Percentiles rank a stretch among this genome's conserved stretches.
Conservation (phyloP, 108 stramenopile species). For the Asterionellopsis glacialis region DNA sequence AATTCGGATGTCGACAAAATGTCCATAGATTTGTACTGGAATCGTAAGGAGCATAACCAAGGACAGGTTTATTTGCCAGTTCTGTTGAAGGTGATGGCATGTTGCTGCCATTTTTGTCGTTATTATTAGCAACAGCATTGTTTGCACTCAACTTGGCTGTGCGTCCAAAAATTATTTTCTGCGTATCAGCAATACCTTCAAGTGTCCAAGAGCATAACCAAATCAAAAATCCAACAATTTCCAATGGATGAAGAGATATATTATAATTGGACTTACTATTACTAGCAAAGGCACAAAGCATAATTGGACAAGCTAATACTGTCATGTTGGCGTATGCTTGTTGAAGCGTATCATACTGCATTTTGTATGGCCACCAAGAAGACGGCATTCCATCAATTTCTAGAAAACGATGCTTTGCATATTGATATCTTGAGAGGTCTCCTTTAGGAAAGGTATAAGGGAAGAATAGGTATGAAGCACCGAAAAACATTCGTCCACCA, state of each 20-base stretch:
- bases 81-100: background rate
- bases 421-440: slow-evolving; percentile 15
- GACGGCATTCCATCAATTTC: background rate
- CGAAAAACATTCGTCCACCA: slow-evolving; percentile 10
- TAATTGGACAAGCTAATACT: background rate
- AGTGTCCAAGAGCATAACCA: slow-evolving; percentile 10
- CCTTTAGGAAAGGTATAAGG: slow-evolving; percentile 11
- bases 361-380: slow-evolving; percentile 8
- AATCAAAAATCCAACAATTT: slow-evolving; percentile 3
- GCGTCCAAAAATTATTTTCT: slow-evolving; percentile 2
- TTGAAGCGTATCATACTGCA: slow-evolving; percentile 13
- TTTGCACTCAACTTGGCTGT: background rate
- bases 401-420: slow-evolving; percentile 5
- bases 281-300: too few relatives aligned
- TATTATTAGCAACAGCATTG: too few relatives aligned
- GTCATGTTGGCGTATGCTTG: slow-evolving; percentile 15
- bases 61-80: background rate
- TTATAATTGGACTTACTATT: background rate
- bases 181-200: slow-evolving; percentile 6
- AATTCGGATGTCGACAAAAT: slow-evolving; percentile 16
- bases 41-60: slow-evolving; percentile 16
- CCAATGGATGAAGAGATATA: too few relatives aligned
- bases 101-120: too few relatives aligned
- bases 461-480: slow-evolving; percentile 9
- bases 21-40: slow-evolving; percentile 5